Conservation (phyloP, 2,329 filamentous ascomycete genomes). For the Calonectria crousiana region DNA sequence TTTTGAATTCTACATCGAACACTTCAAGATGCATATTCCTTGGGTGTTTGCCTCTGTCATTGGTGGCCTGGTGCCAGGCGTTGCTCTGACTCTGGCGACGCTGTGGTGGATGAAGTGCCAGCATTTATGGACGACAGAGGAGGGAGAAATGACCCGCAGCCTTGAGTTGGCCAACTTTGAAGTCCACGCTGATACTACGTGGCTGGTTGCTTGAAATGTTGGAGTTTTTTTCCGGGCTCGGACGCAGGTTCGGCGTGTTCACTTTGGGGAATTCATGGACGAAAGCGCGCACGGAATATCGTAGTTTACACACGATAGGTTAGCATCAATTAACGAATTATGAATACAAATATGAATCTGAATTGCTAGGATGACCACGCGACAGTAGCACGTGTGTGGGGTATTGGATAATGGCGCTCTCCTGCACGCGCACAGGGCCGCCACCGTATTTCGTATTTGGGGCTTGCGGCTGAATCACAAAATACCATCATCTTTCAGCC, state of each 20-base stretch:
- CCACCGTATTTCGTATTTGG: slow-evolving; percentile 18
- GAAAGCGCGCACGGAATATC: not conserved
- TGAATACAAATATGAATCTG: not conserved
- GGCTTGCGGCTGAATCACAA: slow-evolving; percentile 14
- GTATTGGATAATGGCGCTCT: not conserved
- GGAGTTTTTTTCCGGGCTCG: not conserved
- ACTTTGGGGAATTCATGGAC: not conserved
- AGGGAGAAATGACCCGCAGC: not conserved
- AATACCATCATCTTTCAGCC: not conserved
- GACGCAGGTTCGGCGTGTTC: not conserved
- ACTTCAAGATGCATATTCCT: slow-evolving; percentile 10
- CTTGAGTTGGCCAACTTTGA: slow-evolving; percentile 14
- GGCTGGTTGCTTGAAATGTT: slow-evolving; percentile 8
- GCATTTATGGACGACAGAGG: slow-evolving; percentile 19
- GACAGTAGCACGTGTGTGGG: not conserved
- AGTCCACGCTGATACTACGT: slow-evolving; percentile 9
- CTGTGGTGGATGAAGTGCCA: slow-evolving; percentile 24
- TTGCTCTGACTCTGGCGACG: not conserved
- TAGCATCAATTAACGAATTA: not conserved
- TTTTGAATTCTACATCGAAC: slow-evolving; percentile 20
- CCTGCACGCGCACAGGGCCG: not conserved
- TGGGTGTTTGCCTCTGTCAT: slow-evolving; percentile 18
- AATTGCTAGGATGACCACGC: not conserved
- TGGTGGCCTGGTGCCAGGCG: not conserved
- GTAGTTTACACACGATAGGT: not conserved